These are phyloP conservation scores for Sugiyamaella sp. DNA, from an alignment of 1,139 yeast genomes.

Conservation along the genomic window DNA sequence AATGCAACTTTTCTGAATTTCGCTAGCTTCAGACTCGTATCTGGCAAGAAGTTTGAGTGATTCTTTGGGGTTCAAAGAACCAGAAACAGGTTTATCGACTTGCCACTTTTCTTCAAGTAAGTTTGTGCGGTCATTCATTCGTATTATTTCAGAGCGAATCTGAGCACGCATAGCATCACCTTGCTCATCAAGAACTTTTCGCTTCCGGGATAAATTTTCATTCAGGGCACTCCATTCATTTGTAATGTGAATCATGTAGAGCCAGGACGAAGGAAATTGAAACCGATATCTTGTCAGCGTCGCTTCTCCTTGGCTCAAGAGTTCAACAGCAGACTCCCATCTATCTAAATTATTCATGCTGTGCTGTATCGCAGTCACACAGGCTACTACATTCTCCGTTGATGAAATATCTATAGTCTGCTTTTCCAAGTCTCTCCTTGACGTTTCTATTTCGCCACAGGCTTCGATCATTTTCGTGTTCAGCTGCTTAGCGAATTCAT, in stretches of 20 bases:
- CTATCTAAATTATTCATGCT: constrained; percentile 34
- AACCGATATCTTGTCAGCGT: constrained; percentile 51
- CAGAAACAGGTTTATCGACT: constrained; percentile 53
- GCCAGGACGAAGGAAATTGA: constrained; percentile 58
- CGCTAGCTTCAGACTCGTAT: constrained; percentile 47
- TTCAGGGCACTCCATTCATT: constrained; percentile 51
- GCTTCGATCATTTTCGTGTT: constrained; percentile 37
- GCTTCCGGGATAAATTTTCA: constrained; percentile 49
- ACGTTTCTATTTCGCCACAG: constrained; percentile 37
- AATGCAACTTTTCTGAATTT: constrained; percentile 34
- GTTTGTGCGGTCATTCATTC: constrained; percentile 45
- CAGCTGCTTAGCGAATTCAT: constrained; percentile 49
- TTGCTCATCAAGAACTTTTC: constrained; percentile 49
- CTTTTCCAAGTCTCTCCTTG: constrained; percentile 44
- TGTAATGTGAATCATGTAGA: constrained; percentile 65
- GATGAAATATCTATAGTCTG: constrained; percentile 44
- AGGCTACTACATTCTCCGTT: constrained; percentile 43
- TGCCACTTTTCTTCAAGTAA: constrained; percentile 52
- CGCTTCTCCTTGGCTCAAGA: constrained; percentile 50
- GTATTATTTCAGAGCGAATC: constrained; percentile 48
- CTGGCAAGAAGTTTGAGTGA: constrained; percentile 54
- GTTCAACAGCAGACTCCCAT: constrained; percentile 41
- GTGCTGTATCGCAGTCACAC: constrained; percentile 44
- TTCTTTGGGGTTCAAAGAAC: constrained; percentile 48
- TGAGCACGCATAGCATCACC: constrained; percentile 49